Evolutionary conservation across 164 flowering plant genomes (phyloP).

Genomic region (Nelumbo lutea): DNA sequence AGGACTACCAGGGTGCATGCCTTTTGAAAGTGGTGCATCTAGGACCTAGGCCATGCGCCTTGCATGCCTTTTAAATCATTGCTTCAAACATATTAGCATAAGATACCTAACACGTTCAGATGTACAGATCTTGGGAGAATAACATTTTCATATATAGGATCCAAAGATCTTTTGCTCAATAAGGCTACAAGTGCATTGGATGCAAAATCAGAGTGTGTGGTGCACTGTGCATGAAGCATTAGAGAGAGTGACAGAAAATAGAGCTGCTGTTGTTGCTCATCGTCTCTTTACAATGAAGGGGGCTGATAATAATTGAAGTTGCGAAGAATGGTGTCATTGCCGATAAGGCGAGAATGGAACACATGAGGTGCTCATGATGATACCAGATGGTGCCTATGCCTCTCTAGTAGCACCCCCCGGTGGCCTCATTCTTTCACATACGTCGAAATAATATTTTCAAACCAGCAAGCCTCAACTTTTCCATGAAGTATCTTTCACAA

Average conservation of each 20-base stretch:
- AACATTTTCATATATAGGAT: slow-evolving; percentile 42
- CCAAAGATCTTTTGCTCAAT: slow-evolving; percentile 66
- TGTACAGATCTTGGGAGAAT: slow-evolving; percentile 42
- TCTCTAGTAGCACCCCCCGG: slow-evolving; percentile 45
- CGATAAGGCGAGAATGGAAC: slow-evolving; percentile 44
- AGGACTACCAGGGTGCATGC: too few relatives aligned
- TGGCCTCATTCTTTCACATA: too few relatives aligned
- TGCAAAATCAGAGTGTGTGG: slow-evolving; percentile 64
- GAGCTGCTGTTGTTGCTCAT: slow-evolving; percentile 67
- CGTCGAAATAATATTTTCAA: too few relatives aligned
- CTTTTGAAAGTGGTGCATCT: too few relatives aligned
- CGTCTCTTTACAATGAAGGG: slow-evolving; percentile 54
- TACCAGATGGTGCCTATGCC: slow-evolving; percentile 53
- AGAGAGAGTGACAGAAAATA: slow-evolving; percentile 54
- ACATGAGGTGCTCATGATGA: slow-evolving; percentile 59
- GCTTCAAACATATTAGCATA: slow-evolving; percentile 35
- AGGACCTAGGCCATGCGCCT: too few relatives aligned
- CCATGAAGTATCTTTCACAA: too few relatives aligned
- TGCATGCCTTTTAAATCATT: too few relatives aligned
- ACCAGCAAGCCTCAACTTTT: too few relatives aligned
- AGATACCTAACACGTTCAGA: slow-evolving; percentile 47
- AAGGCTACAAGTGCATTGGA: slow-evolving; percentile 79
- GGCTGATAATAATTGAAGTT: slow-evolving; percentile 59
- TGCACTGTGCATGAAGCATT: slow-evolving; percentile 48
- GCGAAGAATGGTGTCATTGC: slow-evolving; percentile 65